These are phyloP conservation scores for Tolypocladium tundrense DNA, from an alignment of 2,329 filamentous ascomycete species.

Conservation along the genomic window DNA sequence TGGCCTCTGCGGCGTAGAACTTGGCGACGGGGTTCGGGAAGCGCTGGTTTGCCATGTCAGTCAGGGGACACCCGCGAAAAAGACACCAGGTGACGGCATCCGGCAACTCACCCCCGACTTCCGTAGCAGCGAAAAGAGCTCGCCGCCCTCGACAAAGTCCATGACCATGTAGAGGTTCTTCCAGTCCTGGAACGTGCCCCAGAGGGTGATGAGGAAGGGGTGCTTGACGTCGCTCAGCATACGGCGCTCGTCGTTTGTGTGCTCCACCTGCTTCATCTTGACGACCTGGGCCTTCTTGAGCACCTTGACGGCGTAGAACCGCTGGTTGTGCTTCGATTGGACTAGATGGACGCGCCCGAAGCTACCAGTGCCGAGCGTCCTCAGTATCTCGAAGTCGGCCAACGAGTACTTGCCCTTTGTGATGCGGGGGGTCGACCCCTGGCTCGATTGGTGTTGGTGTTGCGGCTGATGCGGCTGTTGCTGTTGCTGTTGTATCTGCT, in stretches of 20 bases:
- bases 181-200: slow-evolving; percentile 95
- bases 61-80: no score
- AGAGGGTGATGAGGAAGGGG: slow-evolving; percentile 93
- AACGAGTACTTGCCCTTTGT: slow-evolving; percentile 98
- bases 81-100: not conserved
- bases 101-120: slow-evolving; percentile 67
- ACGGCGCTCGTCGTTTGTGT: slow-evolving; percentile 93
- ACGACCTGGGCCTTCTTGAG: slow-evolving; percentile 97
- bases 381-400: slow-evolving; percentile 76
- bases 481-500: slow-evolving; percentile 9
- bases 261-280: slow-evolving; percentile 99
- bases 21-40: slow-evolving; percentile 98
- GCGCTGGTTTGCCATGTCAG: slow-evolving; percentile 45
- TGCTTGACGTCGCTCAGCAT: slow-evolving; percentile 98
- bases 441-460: slow-evolving; percentile 22
- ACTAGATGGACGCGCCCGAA: slow-evolving; percentile 95
- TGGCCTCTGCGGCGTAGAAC: slow-evolving; percentile 97
- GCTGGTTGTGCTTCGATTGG: slow-evolving; percentile 94
- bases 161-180: slow-evolving; percentile 99
- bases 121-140: slow-evolving; percentile 87
- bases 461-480: slow-evolving; percentile 16
- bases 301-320: slow-evolving; percentile 97
- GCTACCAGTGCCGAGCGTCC: slow-evolving; percentile 90
- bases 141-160: slow-evolving; percentile 98
- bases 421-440: slow-evolving; percentile 41